Evolutionary conservation across 805 yeast genomes (phyloP).

Genomic region (Candida sakaeoensis): DNA sequence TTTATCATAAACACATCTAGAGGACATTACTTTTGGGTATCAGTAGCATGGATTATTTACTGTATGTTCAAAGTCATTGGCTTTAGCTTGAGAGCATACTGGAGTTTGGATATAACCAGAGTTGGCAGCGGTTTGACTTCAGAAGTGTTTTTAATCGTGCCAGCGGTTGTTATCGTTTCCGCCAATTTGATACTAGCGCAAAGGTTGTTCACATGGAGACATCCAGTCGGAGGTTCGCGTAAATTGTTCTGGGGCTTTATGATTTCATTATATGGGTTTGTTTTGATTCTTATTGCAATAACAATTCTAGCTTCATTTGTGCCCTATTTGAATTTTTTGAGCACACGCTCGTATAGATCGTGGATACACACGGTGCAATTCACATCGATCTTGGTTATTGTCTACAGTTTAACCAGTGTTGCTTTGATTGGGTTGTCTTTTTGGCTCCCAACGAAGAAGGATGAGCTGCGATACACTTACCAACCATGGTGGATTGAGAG

Average conservation of each 20-base stretch:
- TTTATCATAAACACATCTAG: constrained; percentile 47
- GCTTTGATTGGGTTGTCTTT: constrained; percentile 46
- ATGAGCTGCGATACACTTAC: constrained; percentile 51
- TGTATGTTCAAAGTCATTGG: constrained; percentile 54
- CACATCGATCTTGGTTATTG: constrained; percentile 26
- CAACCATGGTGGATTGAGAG: constrained; percentile 80
- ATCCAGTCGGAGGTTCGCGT: constrained; percentile 63
- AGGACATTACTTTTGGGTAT: constrained; percentile 58
- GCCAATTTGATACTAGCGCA: constrained; percentile 64
- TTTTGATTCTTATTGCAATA: constrained; percentile 53
- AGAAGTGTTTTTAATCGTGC: constrained; percentile 51
- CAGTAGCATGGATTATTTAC: constrained; percentile 50
- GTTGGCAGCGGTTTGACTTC: constrained; percentile 53
- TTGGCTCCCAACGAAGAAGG: constrained; percentile 52
- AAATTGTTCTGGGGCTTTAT: constrained; percentile 47
- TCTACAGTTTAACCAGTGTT: constrained; percentile 53
- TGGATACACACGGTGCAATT: constrained; percentile 27
- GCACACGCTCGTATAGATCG: constrained; percentile 20
- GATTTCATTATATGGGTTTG: constrained; percentile 49
- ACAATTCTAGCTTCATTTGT: constrained; percentile 60
- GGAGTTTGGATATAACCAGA: constrained; percentile 49
- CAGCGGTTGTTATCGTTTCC: constrained; percentile 53
- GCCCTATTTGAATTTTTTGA: constrained; percentile 58
- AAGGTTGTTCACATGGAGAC: constrained; percentile 72
- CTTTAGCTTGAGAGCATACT: constrained; percentile 51